phyloP scores from a whole-genome alignment of 306 rosid genomes.

The Quercus agrifolia region DNA sequence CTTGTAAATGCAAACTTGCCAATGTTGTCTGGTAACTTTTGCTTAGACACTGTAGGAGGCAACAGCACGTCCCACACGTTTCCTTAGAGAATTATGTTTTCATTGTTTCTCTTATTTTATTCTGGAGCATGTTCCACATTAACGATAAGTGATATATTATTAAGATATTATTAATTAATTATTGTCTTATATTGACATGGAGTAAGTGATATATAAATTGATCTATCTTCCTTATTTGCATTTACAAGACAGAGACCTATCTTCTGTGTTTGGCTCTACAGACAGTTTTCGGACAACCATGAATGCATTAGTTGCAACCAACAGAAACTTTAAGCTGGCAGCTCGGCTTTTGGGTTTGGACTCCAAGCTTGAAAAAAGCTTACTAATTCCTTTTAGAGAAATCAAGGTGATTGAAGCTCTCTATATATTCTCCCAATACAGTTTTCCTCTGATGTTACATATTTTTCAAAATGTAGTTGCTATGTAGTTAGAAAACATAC shows the following conservation, averaged over 20 bases:
- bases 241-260: constrained; percentile 17
- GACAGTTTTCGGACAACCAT: constrained; percentile 31
- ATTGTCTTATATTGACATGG: constrained; percentile 22
- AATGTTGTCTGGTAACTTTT: not conserved
- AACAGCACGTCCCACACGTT: no score
- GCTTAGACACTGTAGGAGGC: not conserved
- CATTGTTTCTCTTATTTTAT: not conserved
- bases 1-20: not conserved
- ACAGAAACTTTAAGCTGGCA: constrained; percentile 91
- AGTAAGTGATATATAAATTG: constrained; percentile 11
- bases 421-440: not conserved
- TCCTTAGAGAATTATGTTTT: no score
- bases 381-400: constrained; percentile 90
- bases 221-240: constrained; percentile 11
- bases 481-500: not conserved
- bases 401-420: constrained; percentile 57
- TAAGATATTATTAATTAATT: not conserved
- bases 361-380: constrained; percentile 89
- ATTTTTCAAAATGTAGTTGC: not conserved
- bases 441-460: not conserved
- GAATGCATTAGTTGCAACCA: constrained; percentile 95
- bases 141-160: not conserved
- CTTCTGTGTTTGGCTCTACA: constrained; percentile 17
- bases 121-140: not conserved
- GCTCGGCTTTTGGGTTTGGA: constrained; percentile 85